Conservation (phyloP, 805 yeast species). For the Suhomyces canberraensis region DNA sequence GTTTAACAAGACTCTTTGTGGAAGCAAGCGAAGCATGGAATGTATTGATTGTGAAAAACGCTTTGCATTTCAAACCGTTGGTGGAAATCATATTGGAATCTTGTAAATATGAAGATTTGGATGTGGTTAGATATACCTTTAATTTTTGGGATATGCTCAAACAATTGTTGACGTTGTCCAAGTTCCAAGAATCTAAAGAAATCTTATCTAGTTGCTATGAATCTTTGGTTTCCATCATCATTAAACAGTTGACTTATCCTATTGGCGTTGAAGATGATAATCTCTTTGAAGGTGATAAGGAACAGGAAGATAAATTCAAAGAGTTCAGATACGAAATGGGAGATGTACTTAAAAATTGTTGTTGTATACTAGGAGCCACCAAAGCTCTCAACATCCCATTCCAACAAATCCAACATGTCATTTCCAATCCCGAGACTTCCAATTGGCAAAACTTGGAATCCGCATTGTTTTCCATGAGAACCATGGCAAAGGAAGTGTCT, state of each 20-base stretch:
- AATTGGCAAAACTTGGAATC: constrained; percentile 89
- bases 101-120: constrained; percentile 77
- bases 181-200: constrained; percentile 50
- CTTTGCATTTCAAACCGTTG: constrained; percentile 65
- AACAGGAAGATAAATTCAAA: constrained; percentile 87
- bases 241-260: constrained; percentile 76
- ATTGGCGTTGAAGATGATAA: constrained; percentile 25
- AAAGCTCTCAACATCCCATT: constrained; percentile 71
- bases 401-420: constrained; percentile 46
- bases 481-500: constrained; percentile 91
- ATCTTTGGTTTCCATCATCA: constrained; percentile 57
- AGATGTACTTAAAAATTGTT: constrained; percentile 94
- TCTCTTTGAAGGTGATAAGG: constrained; percentile 64
- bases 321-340: constrained; percentile 97
- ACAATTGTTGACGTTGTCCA: constrained; percentile 61
- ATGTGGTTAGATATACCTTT: constrained; percentile 85
- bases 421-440: constrained; percentile 27
- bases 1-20: constrained; percentile 72
- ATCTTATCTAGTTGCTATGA: constrained; percentile 54
- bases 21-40: constrained; percentile 98
- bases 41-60: constrained; percentile 70
- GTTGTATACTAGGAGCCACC: constrained; percentile 80
- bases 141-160: constrained; percentile 87
- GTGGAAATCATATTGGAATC: constrained; percentile 71
- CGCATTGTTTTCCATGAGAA: constrained; percentile 80